Evolutionary conservation across 306 rosid genomes (phyloP).

Genomic region (Prunus campanulata): DNA sequence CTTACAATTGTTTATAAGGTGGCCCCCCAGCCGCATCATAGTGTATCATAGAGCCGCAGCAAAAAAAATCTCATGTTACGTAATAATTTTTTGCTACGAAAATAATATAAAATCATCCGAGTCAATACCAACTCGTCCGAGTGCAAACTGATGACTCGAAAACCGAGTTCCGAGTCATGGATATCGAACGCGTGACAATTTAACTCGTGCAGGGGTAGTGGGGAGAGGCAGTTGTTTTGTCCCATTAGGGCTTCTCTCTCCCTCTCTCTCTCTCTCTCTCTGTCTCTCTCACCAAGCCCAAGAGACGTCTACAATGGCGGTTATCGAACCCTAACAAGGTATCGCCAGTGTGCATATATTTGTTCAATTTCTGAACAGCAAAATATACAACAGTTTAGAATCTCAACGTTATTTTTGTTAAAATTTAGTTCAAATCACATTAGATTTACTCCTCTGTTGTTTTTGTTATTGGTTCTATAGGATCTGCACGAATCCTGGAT

Average conservation of each 20-base stretch:
- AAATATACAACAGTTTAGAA: not conserved
- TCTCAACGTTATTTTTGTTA: not conserved
- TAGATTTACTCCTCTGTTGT: not conserved
- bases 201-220: constrained; percentile 38
- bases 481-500: constrained; percentile 29
- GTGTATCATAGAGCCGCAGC: not conserved
- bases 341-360: not conserved
- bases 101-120: not conserved
- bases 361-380: not conserved
- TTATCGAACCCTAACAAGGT: constrained; percentile 36
- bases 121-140: constrained; percentile 22
- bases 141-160: constrained; percentile 20
- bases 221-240: constrained; percentile 23
- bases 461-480: not conserved
- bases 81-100: not conserved
- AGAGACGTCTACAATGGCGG: constrained; percentile 27
- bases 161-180: constrained; percentile 31
- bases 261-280: constrained; percentile 9
- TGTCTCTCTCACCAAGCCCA: constrained; percentile 18
- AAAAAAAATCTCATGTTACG: not conserved
- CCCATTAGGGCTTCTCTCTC: constrained; percentile 23
- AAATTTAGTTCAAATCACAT: not conserved
- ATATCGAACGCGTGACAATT: not conserved
- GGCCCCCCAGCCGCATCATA: not conserved
- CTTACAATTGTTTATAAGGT: not conserved